Base-by-base conservation (phyloP, 208 protist species). In the Kentomonas sorsogonicus region DNA sequence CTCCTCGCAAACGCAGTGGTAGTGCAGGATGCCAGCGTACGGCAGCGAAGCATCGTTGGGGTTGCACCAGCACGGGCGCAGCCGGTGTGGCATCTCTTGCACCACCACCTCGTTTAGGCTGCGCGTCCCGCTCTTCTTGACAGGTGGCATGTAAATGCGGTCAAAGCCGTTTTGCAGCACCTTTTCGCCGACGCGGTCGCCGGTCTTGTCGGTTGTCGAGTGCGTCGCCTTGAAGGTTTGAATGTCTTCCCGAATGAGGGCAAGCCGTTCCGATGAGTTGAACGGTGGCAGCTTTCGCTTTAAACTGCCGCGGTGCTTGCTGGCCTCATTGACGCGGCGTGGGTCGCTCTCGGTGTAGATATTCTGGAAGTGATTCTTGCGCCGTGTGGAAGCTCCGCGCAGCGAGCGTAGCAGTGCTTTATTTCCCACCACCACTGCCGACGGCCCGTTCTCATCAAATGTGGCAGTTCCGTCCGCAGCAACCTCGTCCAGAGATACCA, bases 11-110 rank as follows among this genome's bases (percentile, higher is more conserved):
- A 77, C 65, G 54, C 88, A 94, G 56, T 94, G 88, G 54, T 94
- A 94, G 61, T 94, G 88, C 52, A 94, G 59, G 2, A 48, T 36
- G 16, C 79, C 74, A n/a, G 68, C 74, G 63, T 85, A 90, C 7
- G 60, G 66, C 1, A 63, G 63, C 2, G 75, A 50, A 0, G 69
- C 72, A 56, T 86, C 78, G 31, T 63, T 61, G 11, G 88, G 80
- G 25, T 83, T 78, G 60, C 88, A 94, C 88, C 84, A 94, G 39
- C 88, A 94, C 34, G 88, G 65, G 23, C 60, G 63, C 51, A 94
- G 56, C 23, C 50, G 22, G 26, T 53, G 58, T 22, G 65, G 53
- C 16, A 44, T 23, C 16, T 63, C n/a, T 1, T 74, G 69, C 11
- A 50, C 45, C 39, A 78, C 57, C 45, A 51, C 7, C n/a, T 63